These are phyloP conservation scores for Ustulina deusta DNA, from an alignment of 2,329 filamentous ascomycete species.

Conservation along the genomic window DNA sequence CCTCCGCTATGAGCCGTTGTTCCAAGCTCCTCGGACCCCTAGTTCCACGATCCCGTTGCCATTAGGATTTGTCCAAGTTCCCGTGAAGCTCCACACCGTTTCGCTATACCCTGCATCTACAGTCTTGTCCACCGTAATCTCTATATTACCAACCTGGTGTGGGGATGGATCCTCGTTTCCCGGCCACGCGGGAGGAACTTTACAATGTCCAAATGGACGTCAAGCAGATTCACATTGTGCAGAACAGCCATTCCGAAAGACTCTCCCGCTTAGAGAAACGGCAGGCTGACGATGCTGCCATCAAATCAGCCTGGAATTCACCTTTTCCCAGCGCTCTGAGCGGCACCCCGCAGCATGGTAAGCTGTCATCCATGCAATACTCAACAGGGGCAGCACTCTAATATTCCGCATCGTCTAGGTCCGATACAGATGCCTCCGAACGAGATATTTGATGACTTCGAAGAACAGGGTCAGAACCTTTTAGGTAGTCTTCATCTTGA, in stretches of 20 bases:
- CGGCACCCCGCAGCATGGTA: conserved; percentile 89
- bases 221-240: conserved; percentile 73
- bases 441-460: conserved; percentile 90
- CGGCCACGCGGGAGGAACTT: conserved; percentile 71
- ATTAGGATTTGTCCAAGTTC: conserved; percentile 22
- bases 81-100: conserved; percentile 29
- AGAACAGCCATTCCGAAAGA: conserved; percentile 72
- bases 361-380: conserved; percentile 47
- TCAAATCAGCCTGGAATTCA: conserved; percentile 93
- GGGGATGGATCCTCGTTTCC: conserved; percentile 74
- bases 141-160: conserved; percentile 35
- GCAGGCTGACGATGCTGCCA: conserved; percentile 73
- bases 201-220: conserved; percentile 78
- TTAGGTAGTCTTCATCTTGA: conserved; percentile 87
- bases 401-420: conserved; percentile 61
- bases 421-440: conserved; percentile 82
- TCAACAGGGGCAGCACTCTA: conserved; percentile 6
- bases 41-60: conserved; percentile 27
- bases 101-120: conserved; percentile 28
- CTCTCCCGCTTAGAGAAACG: conserved; percentile 73
- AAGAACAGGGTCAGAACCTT: conserved; percentile 84
- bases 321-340: conserved; percentile 89
- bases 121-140: conserved; percentile 34
- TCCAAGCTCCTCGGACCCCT: conserved; percentile 37
- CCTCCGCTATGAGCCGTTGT: conserved; percentile 45